Percentiles rank a stretch among this genome's conserved stretches.
phyloP scores from a whole-genome alignment of 768 basidiomycete species.

The Strobilomyces confusus region DNA sequence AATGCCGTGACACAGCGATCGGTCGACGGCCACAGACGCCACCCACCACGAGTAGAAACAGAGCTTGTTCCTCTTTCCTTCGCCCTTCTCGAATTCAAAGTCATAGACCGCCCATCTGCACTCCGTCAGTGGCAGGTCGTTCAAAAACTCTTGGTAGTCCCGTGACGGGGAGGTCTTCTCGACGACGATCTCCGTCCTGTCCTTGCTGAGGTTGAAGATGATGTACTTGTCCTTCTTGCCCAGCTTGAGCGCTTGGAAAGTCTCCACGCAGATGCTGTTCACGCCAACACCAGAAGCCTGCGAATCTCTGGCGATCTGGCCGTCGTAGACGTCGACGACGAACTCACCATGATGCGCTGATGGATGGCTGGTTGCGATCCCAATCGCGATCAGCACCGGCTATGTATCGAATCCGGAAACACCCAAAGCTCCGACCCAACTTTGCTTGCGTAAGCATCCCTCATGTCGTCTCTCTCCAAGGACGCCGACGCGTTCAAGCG shows the following conservation, averaged over 20 bases:
- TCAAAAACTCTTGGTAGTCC: constrained; percentile 71
- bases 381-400: constrained; percentile 21
- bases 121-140: constrained; percentile 63
- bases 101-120: constrained; percentile 92
- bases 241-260: constrained; percentile 21
- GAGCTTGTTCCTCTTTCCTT: constrained; percentile 81
- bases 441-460: constrained; percentile 22
- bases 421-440: constrained; percentile 25
- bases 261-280: constrained; percentile 44
- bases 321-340: background rate
- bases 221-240: constrained; percentile 76
- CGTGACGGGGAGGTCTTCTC: constrained; percentile 50
- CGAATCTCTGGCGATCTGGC: background rate
- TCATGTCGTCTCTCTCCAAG: constrained; percentile 66
- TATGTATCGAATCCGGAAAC: constrained; percentile 4
- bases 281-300: constrained; percentile 43
- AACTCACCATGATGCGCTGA: constrained; percentile 30
- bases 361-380: constrained; percentile 23
- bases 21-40: background rate
- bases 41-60: constrained; percentile 84
- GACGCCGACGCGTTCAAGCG: constrained; percentile 71
- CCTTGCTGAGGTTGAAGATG: constrained; percentile 64
- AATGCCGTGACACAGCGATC: background rate
- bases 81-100: constrained; percentile 71
- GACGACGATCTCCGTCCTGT: constrained; percentile 69